Percentiles rank a stretch among this genome's conserved stretches.
These are phyloP conservation scores for Hypoxylon rubiginosum DNA, from an alignment of 2,329 filamentous ascomycete species.

Conservation along the genomic window DNA sequence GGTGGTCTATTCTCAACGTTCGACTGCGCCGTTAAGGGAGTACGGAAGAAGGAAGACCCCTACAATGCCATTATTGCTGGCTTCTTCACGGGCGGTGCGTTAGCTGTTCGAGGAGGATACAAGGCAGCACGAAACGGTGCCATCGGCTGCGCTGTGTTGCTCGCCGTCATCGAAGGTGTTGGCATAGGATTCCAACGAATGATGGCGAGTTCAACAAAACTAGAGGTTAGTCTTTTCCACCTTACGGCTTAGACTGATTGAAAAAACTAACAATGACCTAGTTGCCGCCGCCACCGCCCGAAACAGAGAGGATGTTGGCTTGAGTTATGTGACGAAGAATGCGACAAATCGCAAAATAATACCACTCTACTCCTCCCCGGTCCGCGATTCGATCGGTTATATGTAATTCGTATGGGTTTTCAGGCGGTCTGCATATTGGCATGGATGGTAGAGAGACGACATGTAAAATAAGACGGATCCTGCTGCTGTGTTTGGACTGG, in stretches of 20 bases:
- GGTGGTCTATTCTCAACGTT: slow-evolving; percentile 96
- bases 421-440: slow-evolving; percentile 44
- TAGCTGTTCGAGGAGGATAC: slow-evolving; percentile 91
- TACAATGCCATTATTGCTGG: slow-evolving; percentile 98
- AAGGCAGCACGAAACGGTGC: slow-evolving; percentile 95
- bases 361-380: slow-evolving; percentile 49
- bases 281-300: slow-evolving; percentile 53
- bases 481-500: slow-evolving; percentile 28
- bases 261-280: slow-evolving; percentile 39
- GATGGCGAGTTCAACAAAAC: slow-evolving; percentile 88
- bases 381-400: slow-evolving; percentile 39
- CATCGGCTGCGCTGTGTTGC: slow-evolving; percentile 93
- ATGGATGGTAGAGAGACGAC: slow-evolving; percentile 36
- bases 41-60: slow-evolving; percentile 96
- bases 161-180: slow-evolving; percentile 97
- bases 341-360: slow-evolving; percentile 27
- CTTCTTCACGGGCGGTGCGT: slow-evolving; percentile 93
- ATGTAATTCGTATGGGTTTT: slow-evolving; percentile 47
- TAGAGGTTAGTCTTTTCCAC: slow-evolving; percentile 71
- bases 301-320: slow-evolving; percentile 51
- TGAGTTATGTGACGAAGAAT: slow-evolving; percentile 41
- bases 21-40: slow-evolving; percentile 95
- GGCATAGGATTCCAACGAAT: slow-evolving; percentile 96
- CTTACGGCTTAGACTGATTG: background rate
- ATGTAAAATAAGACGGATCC: slow-evolving; percentile 49